phyloP scores from a whole-genome alignment of 202 grass and related monocot genomes.

The Miscanthus sacchariflorus region DNA sequence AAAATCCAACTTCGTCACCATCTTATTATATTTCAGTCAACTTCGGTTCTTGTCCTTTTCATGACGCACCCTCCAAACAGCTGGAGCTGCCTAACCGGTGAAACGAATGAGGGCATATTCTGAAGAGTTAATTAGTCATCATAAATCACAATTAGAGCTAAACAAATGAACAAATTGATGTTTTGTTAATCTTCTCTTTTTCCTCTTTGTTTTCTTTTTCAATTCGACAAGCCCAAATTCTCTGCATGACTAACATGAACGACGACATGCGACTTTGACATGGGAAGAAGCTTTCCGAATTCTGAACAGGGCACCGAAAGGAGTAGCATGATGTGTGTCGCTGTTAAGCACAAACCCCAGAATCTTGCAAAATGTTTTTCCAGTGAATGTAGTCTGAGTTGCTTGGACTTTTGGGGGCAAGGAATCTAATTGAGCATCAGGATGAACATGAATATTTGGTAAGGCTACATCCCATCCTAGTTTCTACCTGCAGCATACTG shows the following conservation, averaged over 20 bases:
- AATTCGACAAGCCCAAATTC: not conserved
- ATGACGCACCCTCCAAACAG: not conserved
- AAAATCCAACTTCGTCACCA: not conserved
- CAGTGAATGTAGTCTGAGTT: conserved; percentile 47
- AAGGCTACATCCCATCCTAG: conserved; percentile 37
- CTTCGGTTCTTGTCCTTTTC: conserved; percentile 12
- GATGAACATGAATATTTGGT: conserved; percentile 35
- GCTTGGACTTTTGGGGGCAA: conserved; percentile 73
- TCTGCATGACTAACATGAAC: not conserved
- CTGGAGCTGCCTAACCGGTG: not conserved
- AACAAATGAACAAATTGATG: not conserved
- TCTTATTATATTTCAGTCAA: conserved; percentile 32
- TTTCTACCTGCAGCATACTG: conserved; percentile 18
- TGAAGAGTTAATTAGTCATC: not conserved
- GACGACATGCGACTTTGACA: not conserved
- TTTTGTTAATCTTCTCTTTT: not conserved
- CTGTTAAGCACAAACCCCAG: conserved; percentile 40
- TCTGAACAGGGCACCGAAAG: conserved; percentile 14
- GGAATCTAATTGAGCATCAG: conserved; percentile 63
- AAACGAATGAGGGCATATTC: conserved; percentile 9
- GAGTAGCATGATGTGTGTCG: conserved; percentile 44
- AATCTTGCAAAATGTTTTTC: conserved; percentile 54
- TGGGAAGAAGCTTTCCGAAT: not conserved
- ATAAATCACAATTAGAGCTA: not conserved
- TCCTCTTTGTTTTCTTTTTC: too few species aligned